These are phyloP conservation scores for Yarrowia sp. DNA, from an alignment of 805 yeast species.

Conservation along the genomic window DNA sequence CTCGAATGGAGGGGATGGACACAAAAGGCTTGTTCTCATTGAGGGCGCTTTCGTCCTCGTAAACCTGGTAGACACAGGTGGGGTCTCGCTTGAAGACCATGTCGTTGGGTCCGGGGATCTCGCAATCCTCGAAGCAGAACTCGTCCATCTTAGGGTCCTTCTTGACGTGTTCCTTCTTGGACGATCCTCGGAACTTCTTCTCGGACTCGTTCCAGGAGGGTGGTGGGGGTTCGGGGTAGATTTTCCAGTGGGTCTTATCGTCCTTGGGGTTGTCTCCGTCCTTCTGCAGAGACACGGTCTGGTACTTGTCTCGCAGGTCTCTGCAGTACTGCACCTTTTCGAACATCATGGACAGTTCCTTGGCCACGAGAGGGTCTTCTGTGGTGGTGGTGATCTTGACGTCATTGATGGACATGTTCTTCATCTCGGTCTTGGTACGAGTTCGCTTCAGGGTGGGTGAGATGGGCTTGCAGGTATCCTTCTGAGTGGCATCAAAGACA, in stretches of 20 bases:
- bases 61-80: slow-evolving; percentile 70
- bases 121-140: slow-evolving; percentile 43
- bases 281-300: slow-evolving; percentile 64
- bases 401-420: slow-evolving; percentile 19
- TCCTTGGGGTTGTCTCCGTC: slow-evolving; percentile 85
- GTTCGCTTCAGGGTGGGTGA: slow-evolving; percentile 17
- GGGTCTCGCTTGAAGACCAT: slow-evolving; percentile 49
- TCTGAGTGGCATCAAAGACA: slow-evolving; percentile 1
- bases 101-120: slow-evolving; percentile 51
- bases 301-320: slow-evolving; percentile 72
- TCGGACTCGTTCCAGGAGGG: slow-evolving; percentile 73
- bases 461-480: slow-evolving; percentile 12
- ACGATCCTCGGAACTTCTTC: slow-evolving; percentile 45
- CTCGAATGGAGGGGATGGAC: slow-evolving; percentile 71
- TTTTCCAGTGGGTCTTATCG: slow-evolving; percentile 55
- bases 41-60: slow-evolving; percentile 38
- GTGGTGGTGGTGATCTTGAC: slow-evolving; percentile 16
- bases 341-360: slow-evolving; percentile 41
- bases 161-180: slow-evolving; percentile 33
- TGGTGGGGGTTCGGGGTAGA: slow-evolving; percentile 91
- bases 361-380: slow-evolving; percentile 37
- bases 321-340: slow-evolving; percentile 50
- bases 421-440: slow-evolving; percentile 4
- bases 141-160: slow-evolving; percentile 35
- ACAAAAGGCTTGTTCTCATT: slow-evolving; percentile 42